These are phyloP conservation scores for Diutina rugosa DNA, from an alignment of 1,139 yeast genomes.

Conservation along the genomic window DNA sequence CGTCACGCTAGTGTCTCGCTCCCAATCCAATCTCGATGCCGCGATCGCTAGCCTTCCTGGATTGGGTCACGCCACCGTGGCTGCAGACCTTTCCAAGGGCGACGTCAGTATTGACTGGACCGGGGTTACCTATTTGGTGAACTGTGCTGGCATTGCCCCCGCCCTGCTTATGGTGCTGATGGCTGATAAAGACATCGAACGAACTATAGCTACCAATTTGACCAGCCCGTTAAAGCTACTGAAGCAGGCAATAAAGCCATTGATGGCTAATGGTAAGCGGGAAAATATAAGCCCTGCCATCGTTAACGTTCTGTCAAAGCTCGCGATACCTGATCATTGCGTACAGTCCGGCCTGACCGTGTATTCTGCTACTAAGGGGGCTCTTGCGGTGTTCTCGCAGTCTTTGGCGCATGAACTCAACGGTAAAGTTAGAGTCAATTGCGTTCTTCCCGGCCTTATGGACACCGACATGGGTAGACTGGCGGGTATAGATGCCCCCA, in stretches of 20 bases:
- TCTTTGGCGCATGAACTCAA: constrained; percentile 54
- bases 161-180: constrained; percentile 39
- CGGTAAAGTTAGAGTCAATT: constrained; percentile 41
- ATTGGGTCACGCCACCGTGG: constrained; percentile 21
- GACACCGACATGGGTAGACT: constrained; percentile 61
- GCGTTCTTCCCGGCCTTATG: constrained; percentile 64
- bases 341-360: constrained; percentile 51
- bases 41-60: constrained; percentile 22
- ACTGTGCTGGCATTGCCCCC: constrained; percentile 78
- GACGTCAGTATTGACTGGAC: constrained; percentile 9
- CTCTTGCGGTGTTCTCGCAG: constrained; percentile 52
- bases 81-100: constrained; percentile 31
- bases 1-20: constrained; percentile 50
- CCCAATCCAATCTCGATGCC: constrained; percentile 20
- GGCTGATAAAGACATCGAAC: constrained; percentile 24
- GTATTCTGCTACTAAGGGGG: constrained; percentile 77
- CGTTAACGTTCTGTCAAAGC: constrained; percentile 62
- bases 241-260: constrained; percentile 28
- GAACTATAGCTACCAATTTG: constrained; percentile 49
- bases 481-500: constrained; percentile 8
- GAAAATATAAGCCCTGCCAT: constrained; percentile 16
- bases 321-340: constrained; percentile 33
- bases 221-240: constrained; percentile 51
- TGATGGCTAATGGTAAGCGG: constrained; percentile 23
- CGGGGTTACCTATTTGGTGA: constrained; percentile 39